Evolutionary conservation across 106 monocot genomes (phyloP).

Genomic region (Dendrobium officinale): DNA sequence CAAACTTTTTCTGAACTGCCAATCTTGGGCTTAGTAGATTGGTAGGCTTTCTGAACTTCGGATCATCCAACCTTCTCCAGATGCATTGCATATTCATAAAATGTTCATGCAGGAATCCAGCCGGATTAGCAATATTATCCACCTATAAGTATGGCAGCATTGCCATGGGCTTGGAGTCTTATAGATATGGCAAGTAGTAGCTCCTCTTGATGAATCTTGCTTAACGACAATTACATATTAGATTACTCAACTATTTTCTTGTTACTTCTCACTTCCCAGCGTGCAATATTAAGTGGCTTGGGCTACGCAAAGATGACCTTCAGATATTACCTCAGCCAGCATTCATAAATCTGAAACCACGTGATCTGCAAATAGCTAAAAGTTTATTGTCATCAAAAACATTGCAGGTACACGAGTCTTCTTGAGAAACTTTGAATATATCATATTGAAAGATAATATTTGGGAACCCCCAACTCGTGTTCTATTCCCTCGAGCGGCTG

Average conservation of each 20-base stretch:
- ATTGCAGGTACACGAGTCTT: slow-evolving; percentile 36
- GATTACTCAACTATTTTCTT: not conserved
- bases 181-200: slow-evolving; percentile 63
- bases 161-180: slow-evolving; percentile 81
- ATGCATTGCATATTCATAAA: not conserved
- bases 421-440: no score
- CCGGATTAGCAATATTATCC: slow-evolving; percentile 82
- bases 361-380: slow-evolving; percentile 71
- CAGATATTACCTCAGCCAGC: slow-evolving; percentile 42
- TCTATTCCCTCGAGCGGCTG: no score
- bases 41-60: slow-evolving; percentile 31
- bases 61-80: not conserved
- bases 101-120: slow-evolving; percentile 74
- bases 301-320: slow-evolving; percentile 64
- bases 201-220: not conserved
- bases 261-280: slow-evolving; percentile 34
- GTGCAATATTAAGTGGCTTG: slow-evolving; percentile 97
- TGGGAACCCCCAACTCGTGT: no score
- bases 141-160: slow-evolving; percentile 94
- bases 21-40: slow-evolving; percentile 80
- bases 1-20: slow-evolving; percentile 56
- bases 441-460: no score
- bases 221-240: not conserved
- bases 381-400: slow-evolving; percentile 67
- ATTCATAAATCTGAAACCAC: slow-evolving; percentile 45